These are phyloP conservation scores for Protostelium mycophagum DNA, from an alignment of 78 protist genomes.

Conservation along the genomic window DNA sequence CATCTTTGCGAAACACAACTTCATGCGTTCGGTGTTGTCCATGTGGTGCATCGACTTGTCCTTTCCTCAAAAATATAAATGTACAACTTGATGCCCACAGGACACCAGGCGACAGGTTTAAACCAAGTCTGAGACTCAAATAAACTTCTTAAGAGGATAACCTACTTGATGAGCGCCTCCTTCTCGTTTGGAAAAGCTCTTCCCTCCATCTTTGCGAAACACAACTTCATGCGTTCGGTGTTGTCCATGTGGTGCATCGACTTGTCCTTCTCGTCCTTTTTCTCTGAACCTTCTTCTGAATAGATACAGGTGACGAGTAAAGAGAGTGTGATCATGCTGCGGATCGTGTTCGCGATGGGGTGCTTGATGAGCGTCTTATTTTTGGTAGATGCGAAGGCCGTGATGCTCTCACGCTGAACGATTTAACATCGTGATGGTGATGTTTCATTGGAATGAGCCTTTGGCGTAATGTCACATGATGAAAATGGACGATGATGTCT, in stretches of 20 bases:
- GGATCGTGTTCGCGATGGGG: slow-evolving; percentile 2
- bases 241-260: neutral
- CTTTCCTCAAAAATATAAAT: too few species aligned
- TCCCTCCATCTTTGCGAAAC: neutral
- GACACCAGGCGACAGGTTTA: too few species aligned
- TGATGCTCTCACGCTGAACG: neutral
- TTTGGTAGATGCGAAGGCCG: neutral
- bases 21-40: neutral
- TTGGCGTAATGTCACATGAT: too few species aligned
- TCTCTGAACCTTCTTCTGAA: neutral
- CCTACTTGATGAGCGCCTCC: neutral
- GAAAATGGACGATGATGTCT: too few species aligned
- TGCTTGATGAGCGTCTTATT: neutral
- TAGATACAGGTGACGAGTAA: neutral
- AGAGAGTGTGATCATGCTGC: neutral
- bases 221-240: neutral
- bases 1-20: neutral
- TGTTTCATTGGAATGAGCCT: too few species aligned
- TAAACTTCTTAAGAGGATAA: too few species aligned
- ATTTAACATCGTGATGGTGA: neutral
- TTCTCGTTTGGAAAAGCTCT: neutral
- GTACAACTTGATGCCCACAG: too few species aligned
- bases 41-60: neutral
- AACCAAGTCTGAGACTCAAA: too few species aligned
- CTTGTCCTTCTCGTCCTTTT: neutral